Evolutionary conservation across 2,329 filamentous ascomycete genomes (phyloP).

Genomic region (Ascochyta pisi): DNA sequence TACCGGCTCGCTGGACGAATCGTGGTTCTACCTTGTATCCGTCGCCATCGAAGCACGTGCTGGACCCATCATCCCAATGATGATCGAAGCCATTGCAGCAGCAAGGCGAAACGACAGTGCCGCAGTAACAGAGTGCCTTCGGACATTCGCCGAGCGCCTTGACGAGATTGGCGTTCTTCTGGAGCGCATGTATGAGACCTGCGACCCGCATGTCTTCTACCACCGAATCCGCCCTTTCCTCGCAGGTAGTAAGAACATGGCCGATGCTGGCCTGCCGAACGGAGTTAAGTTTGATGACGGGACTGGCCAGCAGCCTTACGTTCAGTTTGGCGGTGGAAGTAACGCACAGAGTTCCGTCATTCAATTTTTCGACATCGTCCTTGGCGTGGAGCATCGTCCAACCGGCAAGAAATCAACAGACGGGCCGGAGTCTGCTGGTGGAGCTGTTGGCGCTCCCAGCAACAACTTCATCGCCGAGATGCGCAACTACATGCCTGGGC

Average conservation of each 20-base stretch:
- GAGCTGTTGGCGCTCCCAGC: conserved; percentile 56
- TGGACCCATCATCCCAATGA: conserved; percentile 83
- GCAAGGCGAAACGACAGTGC: conserved; percentile 72
- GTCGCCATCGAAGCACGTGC: conserved; percentile 94
- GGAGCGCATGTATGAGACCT: conserved; percentile 91
- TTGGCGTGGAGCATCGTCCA: conserved; percentile 88
- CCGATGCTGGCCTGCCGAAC: conserved; percentile 84
- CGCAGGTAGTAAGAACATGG: conserved; percentile 97
- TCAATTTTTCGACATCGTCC: conserved; percentile 93
- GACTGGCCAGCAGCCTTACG: conserved; percentile 70
- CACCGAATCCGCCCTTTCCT: conserved; percentile 95
- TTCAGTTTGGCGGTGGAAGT: conserved; percentile 90
- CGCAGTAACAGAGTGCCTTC: conserved; percentile 79
- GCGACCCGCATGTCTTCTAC: conserved; percentile 94
- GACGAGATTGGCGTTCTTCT: conserved; percentile 83
- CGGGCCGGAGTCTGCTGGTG: conserved; percentile 50
- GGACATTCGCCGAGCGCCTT: conserved; percentile 82
- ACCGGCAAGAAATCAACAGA: conserved; percentile 72
- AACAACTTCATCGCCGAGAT: conserved; percentile 97
- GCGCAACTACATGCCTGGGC: conserved; percentile 95
- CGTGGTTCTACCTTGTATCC: conserved; percentile 97
- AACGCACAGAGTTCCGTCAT: conserved; percentile 97
- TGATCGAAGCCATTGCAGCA: conserved; percentile 85
- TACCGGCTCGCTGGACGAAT: conserved; percentile 93
- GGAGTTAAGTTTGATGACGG: conserved; percentile 90